Evolutionary conservation across 208 protist genomes (phyloP).

Genomic region (Trypanosoma melophagium): DNA sequence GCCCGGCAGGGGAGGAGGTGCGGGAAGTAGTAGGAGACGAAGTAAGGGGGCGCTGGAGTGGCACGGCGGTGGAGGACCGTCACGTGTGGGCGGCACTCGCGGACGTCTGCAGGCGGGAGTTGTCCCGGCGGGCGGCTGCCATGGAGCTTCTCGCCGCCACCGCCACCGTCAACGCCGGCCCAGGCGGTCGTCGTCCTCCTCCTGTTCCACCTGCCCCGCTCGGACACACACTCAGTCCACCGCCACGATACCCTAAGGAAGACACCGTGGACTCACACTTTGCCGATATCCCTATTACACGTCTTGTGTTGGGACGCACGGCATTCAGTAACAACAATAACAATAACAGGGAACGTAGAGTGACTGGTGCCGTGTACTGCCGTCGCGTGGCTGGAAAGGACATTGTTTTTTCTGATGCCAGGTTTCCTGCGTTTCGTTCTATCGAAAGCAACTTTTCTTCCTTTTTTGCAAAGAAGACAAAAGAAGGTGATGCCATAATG

Average conservation of each 20-base stretch:
- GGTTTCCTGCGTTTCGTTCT: conserved; percentile 3
- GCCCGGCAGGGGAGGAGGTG: background rate
- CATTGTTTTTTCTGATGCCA: conserved; percentile 16
- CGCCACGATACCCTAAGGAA: background rate
- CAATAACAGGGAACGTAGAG: conserved; percentile 1
- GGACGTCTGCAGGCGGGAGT: background rate
- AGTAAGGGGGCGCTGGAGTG: background rate
- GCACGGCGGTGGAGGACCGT: background rate
- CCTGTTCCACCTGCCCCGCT: background rate
- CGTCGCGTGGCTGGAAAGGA: conserved; percentile 13
- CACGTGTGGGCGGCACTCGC: conserved; percentile 6
- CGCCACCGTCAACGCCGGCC: no score
- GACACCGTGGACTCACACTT: conserved; percentile 13
- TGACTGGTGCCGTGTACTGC: conserved; percentile 1
- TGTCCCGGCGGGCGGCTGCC: no score
- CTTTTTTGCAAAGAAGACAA: conserved; percentile 1
- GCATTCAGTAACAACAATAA: conserved; percentile 2
- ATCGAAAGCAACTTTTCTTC: conserved; percentile 13
- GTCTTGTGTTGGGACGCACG: conserved; percentile 19
- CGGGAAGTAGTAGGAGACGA: background rate
- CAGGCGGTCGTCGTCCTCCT: no score
- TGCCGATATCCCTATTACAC: conserved; percentile 22
- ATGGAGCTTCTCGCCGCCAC: no score
- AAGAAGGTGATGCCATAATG: background rate
- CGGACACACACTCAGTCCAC: conserved; percentile 6